A percentile compares a stretch with the other conserved stretches of the same genome.
These are phyloP conservation scores for Mycena crocata DNA, from an alignment of 768 basidiomycete genomes.

Conservation along the genomic window DNA sequence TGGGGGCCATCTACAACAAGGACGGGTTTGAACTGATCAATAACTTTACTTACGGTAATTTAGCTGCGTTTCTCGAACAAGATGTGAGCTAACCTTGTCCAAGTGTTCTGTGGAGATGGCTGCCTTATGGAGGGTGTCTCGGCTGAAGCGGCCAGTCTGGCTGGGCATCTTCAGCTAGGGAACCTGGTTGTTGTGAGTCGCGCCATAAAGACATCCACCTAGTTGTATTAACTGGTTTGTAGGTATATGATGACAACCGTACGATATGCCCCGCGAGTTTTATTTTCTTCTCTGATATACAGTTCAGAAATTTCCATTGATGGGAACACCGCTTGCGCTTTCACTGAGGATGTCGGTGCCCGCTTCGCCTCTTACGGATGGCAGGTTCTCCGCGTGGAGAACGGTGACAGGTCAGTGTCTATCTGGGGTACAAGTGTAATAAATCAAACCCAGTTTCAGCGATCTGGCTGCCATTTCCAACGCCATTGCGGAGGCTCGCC, in stretches of 20 bases:
- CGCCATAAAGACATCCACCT: background rate
- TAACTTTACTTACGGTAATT: conserved; percentile 88
- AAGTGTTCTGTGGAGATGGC: conserved; percentile 93
- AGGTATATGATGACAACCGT: conserved; percentile 98
- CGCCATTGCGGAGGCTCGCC: conserved; percentile 82
- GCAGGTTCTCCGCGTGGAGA: conserved; percentile 88
- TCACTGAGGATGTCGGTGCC: conserved; percentile 93
- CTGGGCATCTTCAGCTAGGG: conserved; percentile 93
- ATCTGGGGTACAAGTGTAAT: background rate
- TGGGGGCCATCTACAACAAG: conserved; percentile 92
- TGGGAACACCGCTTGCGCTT: conserved; percentile 90
- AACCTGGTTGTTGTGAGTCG: conserved; percentile 88
- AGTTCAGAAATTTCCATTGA: conserved; percentile 92
- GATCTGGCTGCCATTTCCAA: conserved; percentile 83
- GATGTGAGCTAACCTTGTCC: conserved; percentile 11
- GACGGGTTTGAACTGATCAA: conserved; percentile 83
- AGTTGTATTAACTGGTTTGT: conserved; percentile 21
- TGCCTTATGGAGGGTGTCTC: conserved; percentile 98
- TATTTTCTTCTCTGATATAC: conserved; percentile 24
- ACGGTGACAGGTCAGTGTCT: conserved; percentile 78
- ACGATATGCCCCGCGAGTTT: conserved; percentile 45
- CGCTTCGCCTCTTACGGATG: conserved; percentile 94
- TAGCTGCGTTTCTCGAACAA: conserved; percentile 10
- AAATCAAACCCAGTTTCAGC: conserved; percentile 48
- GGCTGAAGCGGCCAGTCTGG: conserved; percentile 91